These are phyloP conservation scores for Isoetes engelmannii DNA, from an alignment of 83 land plant species.

Conservation along the genomic window DNA sequence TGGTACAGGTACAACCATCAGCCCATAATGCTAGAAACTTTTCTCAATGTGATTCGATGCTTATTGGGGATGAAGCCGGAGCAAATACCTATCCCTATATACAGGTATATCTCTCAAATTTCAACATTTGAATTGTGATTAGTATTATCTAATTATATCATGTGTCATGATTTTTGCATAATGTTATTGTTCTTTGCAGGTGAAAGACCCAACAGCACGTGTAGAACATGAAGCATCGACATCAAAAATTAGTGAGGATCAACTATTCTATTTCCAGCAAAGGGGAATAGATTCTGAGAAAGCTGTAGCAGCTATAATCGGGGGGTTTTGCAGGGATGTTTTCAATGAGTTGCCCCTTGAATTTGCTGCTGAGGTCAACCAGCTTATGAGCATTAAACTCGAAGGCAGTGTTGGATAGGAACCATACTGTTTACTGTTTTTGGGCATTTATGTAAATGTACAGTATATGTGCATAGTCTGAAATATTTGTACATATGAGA, in stretches of 20 bases:
- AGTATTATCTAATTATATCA: background rate
- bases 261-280: conserved; percentile 96
- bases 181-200: conserved; percentile 40
- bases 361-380: conserved; percentile 95
- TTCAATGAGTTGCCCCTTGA: conserved; percentile 93
- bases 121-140: background rate
- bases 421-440: too few relatives aligned
- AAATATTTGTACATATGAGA: too few relatives aligned
- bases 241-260: conserved; percentile 97
- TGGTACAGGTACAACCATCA: conserved; percentile 70
- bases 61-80: conserved; percentile 85
- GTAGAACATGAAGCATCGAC: conserved; percentile 99
- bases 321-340: conserved; percentile 94
- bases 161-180: background rate
- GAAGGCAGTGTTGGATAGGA: conserved; percentile 90
- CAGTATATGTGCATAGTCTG: too few relatives aligned
- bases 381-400: conserved; percentile 95
- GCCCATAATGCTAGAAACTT: conserved; percentile 83
- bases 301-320: conserved; percentile 93
- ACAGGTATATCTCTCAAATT: conserved; percentile 46
- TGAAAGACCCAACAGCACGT: conserved; percentile 71
- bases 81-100: conserved; percentile 97
- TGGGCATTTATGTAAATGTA: too few relatives aligned
- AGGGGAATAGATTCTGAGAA: conserved; percentile 95
- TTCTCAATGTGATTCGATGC: conserved; percentile 99